Evolutionary conservation across 331 rosid species (phyloP).

Genomic region (Ulmus americana): DNA sequence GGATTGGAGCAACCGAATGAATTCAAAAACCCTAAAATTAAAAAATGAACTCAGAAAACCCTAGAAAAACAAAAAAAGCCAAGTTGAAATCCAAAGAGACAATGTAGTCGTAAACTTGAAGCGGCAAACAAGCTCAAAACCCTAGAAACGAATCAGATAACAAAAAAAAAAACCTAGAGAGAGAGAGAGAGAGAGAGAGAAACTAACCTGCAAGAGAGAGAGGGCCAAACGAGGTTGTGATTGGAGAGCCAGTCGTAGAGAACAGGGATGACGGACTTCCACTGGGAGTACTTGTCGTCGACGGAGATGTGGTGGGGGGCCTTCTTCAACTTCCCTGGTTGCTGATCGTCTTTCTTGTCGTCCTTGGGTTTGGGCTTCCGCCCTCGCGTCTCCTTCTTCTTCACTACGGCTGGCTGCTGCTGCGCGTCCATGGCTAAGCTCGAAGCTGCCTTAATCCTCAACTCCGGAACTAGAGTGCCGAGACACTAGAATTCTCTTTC

Average conservation of each 20-base stretch:
- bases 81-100: neutral
- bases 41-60: neutral
- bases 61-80: neutral
- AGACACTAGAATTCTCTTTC: neutral
- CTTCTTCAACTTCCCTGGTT: slow-evolving; percentile 32
- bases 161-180: slow-evolving; percentile 31
- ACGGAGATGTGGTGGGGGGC: slow-evolving; percentile 57
- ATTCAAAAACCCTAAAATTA: slow-evolving; percentile 10
- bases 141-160: neutral
- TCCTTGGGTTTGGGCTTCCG: slow-evolving; percentile 93
- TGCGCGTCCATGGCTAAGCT: slow-evolving; percentile 58
- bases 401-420: slow-evolving; percentile 40
- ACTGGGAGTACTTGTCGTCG: slow-evolving; percentile 85
- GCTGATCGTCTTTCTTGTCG: slow-evolving; percentile 58
- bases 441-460: neutral
- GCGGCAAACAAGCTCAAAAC: neutral
- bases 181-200: neutral
- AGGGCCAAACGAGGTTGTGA: slow-evolving; percentile 99
- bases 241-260: slow-evolving; percentile 99
- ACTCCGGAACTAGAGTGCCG: neutral
- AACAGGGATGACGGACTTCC: slow-evolving; percentile 97
- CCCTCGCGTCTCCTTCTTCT: slow-evolving; percentile 97
- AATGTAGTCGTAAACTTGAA: neutral
- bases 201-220: slow-evolving; percentile 92
- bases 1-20: neutral